Conservation (phyloP, 2,329 filamentous ascomycete species). For the Sporothrix inflata region DNA sequence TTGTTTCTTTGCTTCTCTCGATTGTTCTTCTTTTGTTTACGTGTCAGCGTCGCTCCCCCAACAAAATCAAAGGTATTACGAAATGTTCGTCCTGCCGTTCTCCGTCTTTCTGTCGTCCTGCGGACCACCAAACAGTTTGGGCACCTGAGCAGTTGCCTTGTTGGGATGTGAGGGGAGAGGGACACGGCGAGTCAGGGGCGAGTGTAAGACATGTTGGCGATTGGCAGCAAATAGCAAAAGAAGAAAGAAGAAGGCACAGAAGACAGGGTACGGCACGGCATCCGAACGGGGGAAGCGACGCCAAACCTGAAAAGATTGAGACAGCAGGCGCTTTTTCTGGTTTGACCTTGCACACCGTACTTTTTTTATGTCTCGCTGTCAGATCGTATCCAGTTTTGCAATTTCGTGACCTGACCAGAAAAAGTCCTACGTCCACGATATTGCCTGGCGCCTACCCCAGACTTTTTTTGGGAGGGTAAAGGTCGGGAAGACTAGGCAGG, state of each 20-base stretch:
- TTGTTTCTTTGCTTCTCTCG: background rate
- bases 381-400: background rate
- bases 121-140: background rate
- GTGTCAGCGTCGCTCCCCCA: background rate
- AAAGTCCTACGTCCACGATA: background rate
- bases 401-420: background rate
- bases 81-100: background rate
- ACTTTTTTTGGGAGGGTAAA: background rate
- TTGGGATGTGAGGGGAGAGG: slow-evolving; percentile 1
- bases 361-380: background rate
- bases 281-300: background rate
- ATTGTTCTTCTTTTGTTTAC: background rate
- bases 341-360: slow-evolving; percentile 7
- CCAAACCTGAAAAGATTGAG: background rate
- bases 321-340: background rate
- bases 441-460: slow-evolving; percentile 15
- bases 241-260: background rate
- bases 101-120: background rate
- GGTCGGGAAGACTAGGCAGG: slow-evolving; percentile 1
- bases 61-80: slow-evolving; percentile 9
- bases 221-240: background rate
- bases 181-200: background rate
- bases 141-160: slow-evolving; percentile 16
- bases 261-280: background rate
- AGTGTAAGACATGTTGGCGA: background rate